These are phyloP conservation scores for Botrytis galanthina DNA, from an alignment of 2,329 filamentous ascomycete genomes.

Conservation along the genomic window DNA sequence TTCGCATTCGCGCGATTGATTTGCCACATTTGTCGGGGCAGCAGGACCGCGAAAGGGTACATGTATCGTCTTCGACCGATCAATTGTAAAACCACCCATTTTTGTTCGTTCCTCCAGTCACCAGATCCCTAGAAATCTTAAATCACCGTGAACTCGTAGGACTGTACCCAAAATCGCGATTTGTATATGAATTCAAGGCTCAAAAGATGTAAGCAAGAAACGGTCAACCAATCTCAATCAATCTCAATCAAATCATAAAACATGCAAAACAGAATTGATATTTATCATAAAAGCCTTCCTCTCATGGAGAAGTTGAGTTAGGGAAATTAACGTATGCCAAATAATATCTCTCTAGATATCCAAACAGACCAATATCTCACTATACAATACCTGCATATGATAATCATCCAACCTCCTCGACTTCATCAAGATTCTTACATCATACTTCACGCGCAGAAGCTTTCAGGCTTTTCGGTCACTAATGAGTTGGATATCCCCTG, in stretches of 20 bases:
- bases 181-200: background rate
- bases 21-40: background rate
- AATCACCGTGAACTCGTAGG: background rate
- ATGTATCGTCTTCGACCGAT: constrained; percentile 19
- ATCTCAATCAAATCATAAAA: constrained; percentile 10
- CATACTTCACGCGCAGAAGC: background rate
- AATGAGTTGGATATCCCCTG: background rate
- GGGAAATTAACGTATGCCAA: background rate
- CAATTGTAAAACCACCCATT: constrained; percentile 15
- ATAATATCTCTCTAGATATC: background rate
- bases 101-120: background rate
- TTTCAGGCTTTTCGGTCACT: background rate
- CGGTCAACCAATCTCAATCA: background rate
- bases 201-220: background rate
- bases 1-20: constrained; percentile 1
- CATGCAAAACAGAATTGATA: background rate
- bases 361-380: background rate
- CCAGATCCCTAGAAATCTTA: background rate
- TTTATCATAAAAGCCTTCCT: background rate
- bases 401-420: background rate
- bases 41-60: constrained; percentile 3
- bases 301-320: background rate
- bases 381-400: background rate
- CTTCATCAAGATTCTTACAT: background rate
- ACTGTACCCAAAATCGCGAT: background rate